phyloP scores from a whole-genome alignment of 73 alveolate species.

The Loxodes magnus region DNA sequence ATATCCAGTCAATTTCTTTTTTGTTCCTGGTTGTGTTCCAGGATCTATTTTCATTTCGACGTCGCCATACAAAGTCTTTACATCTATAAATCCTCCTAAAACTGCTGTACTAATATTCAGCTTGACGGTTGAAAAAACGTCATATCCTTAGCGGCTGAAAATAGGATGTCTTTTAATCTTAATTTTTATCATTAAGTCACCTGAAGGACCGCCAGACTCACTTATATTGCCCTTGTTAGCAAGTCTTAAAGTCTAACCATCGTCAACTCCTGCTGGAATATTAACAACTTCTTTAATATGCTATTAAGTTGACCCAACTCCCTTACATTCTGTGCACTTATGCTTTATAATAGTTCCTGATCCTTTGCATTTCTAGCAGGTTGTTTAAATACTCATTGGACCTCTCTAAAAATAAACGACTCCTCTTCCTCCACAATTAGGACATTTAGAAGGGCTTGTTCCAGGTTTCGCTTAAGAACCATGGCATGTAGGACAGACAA shows the following conservation, averaged over 20 bases:
- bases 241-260: constrained; percentile 48
- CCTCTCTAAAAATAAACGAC: constrained; percentile 44
- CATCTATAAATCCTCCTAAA: constrained; percentile 52
- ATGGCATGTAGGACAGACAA: constrained; percentile 56
- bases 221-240: constrained; percentile 58
- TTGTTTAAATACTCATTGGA: constrained; percentile 48
- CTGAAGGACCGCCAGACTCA: constrained; percentile 50
- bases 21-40: constrained; percentile 59
- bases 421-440: constrained; percentile 73
- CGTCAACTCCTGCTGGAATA: constrained; percentile 73
- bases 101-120: constrained; percentile 57
- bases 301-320: constrained; percentile 29
- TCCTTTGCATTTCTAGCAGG: constrained; percentile 67
- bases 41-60: constrained; percentile 43
- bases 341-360: constrained; percentile 49
- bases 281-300: constrained; percentile 38
- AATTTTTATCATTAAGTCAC: constrained; percentile 59
- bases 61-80: constrained; percentile 69
- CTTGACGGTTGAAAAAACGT: constrained; percentile 35
- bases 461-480: constrained; percentile 76
- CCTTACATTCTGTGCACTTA: constrained; percentile 58
- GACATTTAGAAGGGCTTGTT: constrained; percentile 54
- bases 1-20: constrained; percentile 31
- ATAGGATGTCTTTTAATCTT: constrained; percentile 44
- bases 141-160: constrained; percentile 62